Percentiles rank a stretch among this genome's conserved stretches.
These are phyloP conservation scores for Brachypodium distachyon DNA, from an alignment of 202 grass and related monocot genomes.

Conservation along the genomic window DNA sequence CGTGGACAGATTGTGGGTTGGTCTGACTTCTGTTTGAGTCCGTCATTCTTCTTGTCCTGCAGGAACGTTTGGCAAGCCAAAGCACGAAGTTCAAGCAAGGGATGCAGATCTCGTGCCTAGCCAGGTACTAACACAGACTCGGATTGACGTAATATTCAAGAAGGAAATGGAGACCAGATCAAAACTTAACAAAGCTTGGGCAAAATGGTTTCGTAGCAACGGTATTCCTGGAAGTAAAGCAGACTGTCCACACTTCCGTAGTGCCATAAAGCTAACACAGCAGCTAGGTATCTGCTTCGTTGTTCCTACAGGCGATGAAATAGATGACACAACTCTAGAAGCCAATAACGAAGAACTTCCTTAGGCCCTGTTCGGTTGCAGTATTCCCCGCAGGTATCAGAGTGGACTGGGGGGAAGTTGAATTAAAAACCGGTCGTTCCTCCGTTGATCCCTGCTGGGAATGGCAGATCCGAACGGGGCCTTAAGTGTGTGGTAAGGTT, in stretches of 20 bases:
- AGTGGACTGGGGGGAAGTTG: no score
- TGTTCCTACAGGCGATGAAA: neutral
- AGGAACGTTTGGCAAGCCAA: neutral
- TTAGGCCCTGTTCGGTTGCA: no score
- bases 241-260: constrained; percentile 1
- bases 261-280: constrained; percentile 9
- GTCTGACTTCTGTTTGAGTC: neutral
- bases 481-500: no score
- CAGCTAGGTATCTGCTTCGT: neutral
- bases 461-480: no score
- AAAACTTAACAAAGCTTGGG: constrained; percentile 12
- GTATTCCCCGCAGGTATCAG: no score
- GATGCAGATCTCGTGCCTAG: neutral
- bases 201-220: constrained; percentile 10
- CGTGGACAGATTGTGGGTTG: neutral
- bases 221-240: neutral
- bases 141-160: neutral
- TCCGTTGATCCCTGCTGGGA: no score
- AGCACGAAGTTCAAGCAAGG: neutral
- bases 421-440: no score
- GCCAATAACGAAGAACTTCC: neutral
- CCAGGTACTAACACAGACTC: neutral
- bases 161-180: neutral
- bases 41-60: neutral
- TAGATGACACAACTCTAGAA: neutral